These are phyloP conservation scores for Hypoxylon sp. DNA, from an alignment of 2,329 filamentous ascomycete genomes.

Conservation along the genomic window DNA sequence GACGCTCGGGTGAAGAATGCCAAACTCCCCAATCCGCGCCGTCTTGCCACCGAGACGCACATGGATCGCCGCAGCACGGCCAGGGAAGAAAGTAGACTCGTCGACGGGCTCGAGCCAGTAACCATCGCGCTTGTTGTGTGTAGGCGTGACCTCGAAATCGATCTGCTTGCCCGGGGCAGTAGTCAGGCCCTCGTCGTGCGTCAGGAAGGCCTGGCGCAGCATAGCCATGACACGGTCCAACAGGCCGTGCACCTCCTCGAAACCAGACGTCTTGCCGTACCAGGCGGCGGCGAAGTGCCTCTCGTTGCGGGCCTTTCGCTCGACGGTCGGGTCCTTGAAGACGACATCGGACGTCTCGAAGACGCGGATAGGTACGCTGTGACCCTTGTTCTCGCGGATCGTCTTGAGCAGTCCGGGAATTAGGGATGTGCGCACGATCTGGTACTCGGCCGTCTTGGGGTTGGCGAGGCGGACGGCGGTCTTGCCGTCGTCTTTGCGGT, in stretches of 20 bases:
- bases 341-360: conserved; percentile 87
- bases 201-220: conserved; percentile 87
- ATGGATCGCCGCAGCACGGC: conserved; percentile 88
- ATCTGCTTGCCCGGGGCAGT: conserved; percentile 61
- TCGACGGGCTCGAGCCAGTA: conserved; percentile 97
- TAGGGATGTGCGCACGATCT: conserved; percentile 82
- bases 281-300: conserved; percentile 95
- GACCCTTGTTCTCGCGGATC: conserved; percentile 82
- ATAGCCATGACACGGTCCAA: conserved; percentile 93
- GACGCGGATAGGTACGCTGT: conserved; percentile 81
- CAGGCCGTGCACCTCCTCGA: conserved; percentile 95
- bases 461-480: conserved; percentile 81
- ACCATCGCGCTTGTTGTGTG: conserved; percentile 72
- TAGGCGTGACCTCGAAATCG: conserved; percentile 67
- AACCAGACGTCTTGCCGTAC: conserved; percentile 94
- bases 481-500: conserved; percentile 79
- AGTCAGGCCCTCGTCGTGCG: conserved; percentile 76
- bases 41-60: conserved; percentile 81
- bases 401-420: conserved; percentile 84
- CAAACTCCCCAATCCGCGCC: conserved; percentile 87
- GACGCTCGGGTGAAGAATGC: conserved; percentile 93
- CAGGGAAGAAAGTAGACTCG: conserved; percentile 91
- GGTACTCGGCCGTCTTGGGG: conserved; percentile 84
- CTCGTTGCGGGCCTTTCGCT: conserved; percentile 93
- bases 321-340: conserved; percentile 85